These are phyloP conservation scores for Candida fluviatilis DNA, from an alignment of 805 yeast genomes.

Conservation along the genomic window DNA sequence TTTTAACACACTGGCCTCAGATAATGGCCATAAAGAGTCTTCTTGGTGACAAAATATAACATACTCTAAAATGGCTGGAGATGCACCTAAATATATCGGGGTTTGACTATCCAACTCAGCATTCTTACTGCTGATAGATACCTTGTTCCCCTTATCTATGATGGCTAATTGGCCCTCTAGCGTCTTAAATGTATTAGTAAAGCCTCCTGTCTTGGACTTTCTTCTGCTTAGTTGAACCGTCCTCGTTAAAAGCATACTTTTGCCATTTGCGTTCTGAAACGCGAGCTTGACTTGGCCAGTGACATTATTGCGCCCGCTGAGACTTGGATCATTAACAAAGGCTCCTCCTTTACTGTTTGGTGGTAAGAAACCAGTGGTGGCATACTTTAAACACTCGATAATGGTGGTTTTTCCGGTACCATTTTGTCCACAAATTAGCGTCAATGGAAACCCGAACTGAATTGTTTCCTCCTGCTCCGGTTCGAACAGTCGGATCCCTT, in stretches of 20 bases:
- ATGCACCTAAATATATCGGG: conserved; percentile 82
- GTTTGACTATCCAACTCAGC: conserved; percentile 80
- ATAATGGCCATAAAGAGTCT: conserved; percentile 92
- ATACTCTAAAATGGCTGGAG: conserved; percentile 81
- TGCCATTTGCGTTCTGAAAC: conserved; percentile 66
- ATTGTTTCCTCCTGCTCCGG: conserved; percentile 81
- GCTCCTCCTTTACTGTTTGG: conserved; percentile 97
- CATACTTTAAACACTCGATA: conserved; percentile 89
- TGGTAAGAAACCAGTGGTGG: conserved; percentile 93
- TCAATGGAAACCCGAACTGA: conserved; percentile 84
- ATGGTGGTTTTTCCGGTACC: conserved; percentile 97
- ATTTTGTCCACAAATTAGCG: conserved; percentile 91
- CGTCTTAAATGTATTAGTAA: conserved; percentile 68
- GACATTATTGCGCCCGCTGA: conserved; percentile 70
- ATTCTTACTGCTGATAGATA: conserved; percentile 74
- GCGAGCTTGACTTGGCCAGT: conserved; percentile 89
- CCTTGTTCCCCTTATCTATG: conserved; percentile 60
- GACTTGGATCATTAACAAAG: conserved; percentile 87
- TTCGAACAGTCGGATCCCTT: conserved; percentile 89
- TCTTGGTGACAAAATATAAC: conserved; percentile 98
- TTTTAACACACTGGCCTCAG: conserved; percentile 85
- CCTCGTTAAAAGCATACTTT: conserved; percentile 81
- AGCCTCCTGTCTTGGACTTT: conserved; percentile 23
- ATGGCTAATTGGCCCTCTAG: conserved; percentile 83
- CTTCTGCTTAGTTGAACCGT: conserved; percentile 72